A percentile compares a stretch with the other conserved stretches of the same genome.
These are phyloP conservation scores for Fusarium chaquense DNA, from an alignment of 2,329 filamentous ascomycete species.

Conservation along the genomic window DNA sequence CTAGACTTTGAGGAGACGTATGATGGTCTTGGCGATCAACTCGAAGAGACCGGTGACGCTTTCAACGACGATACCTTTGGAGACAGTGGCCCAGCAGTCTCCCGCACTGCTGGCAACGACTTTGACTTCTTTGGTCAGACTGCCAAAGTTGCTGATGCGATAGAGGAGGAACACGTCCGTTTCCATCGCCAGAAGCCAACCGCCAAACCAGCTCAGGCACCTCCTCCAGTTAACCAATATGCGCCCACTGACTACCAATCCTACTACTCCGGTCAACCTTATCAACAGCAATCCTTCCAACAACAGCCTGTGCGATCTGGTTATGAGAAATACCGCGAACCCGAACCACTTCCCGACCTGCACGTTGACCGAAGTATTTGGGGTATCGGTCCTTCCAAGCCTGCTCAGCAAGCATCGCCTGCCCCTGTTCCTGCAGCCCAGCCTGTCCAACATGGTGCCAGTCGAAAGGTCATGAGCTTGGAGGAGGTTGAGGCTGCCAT, in stretches of 20 bases:
- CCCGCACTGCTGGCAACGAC: conserved; percentile 80
- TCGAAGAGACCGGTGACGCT: conserved; percentile 91
- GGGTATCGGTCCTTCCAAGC: conserved; percentile 75
- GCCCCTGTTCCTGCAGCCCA: conserved; percentile 43
- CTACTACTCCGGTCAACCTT: conserved; percentile 42
- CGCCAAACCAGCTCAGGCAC: conserved; percentile 54
- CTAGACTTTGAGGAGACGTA: conserved; percentile 96
- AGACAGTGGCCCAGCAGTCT: conserved; percentile 53
- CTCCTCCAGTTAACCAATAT: conserved; percentile 53
- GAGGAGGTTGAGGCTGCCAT: conserved; percentile 98
- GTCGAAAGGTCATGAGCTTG: conserved; percentile 90
- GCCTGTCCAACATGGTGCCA: conserved; percentile 45
- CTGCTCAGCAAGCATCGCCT: conserved; percentile 51
- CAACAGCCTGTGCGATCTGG: conserved; percentile 73
- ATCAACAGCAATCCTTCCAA: conserved; percentile 35
- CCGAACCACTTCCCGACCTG: conserved; percentile 87
- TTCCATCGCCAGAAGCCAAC: conserved; percentile 80
- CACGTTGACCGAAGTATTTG: conserved; percentile 94
- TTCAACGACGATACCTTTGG: conserved; percentile 98
- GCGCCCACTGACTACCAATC: conserved; percentile 53
- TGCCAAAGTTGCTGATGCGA: conserved; percentile 84
- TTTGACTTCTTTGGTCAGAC: conserved; percentile 98
- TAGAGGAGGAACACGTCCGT: conserved; percentile 90
- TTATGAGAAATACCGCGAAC: conserved; percentile 91
- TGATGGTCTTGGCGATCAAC: conserved; percentile 89